Percentiles rank a stretch among this genome's conserved stretches.
These are phyloP conservation scores for Yueomyces sp. DNA, from an alignment of 805 yeast genomes.

Conservation along the genomic window DNA sequence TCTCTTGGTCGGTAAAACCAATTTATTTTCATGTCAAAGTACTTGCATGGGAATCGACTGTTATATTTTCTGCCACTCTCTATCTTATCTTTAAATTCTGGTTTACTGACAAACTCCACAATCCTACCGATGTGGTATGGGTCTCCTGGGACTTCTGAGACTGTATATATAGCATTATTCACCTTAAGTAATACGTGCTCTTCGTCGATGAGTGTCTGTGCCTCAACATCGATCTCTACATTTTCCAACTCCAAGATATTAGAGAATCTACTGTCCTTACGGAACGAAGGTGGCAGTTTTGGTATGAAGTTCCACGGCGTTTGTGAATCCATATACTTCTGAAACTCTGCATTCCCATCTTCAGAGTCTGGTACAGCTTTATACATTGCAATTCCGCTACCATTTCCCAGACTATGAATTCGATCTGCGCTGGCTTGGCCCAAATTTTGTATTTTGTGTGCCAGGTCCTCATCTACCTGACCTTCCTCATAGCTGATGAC, in stretches of 20 bases:
- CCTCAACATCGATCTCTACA: slow-evolving; percentile 22
- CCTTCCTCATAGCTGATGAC: no score
- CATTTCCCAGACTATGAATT: no score
- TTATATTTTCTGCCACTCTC: slow-evolving; percentile 4
- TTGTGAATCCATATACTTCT: background rate
- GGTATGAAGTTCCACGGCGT: slow-evolving; percentile 23
- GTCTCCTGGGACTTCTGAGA: slow-evolving; percentile 88
- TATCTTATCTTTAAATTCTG: slow-evolving; percentile 10
- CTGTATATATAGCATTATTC: slow-evolving; percentile 61
- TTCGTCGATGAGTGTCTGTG: slow-evolving; percentile 12
- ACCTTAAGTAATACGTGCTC: slow-evolving; percentile 13
- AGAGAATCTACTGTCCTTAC: slow-evolving; percentile 24
- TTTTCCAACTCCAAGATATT: slow-evolving; percentile 26
- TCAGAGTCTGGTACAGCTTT: background rate
- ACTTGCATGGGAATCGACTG: slow-evolving; percentile 33
- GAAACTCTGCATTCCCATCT: background rate
- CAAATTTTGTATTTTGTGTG: background rate
- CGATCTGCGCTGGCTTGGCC: background rate
- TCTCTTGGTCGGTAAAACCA: slow-evolving; percentile 90
- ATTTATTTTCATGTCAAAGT: slow-evolving; percentile 55
- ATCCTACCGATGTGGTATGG: slow-evolving; percentile 84
- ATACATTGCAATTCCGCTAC: no score
- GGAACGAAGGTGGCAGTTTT: slow-evolving; percentile 19
- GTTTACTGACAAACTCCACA: slow-evolving; percentile 46
- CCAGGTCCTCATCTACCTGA: background rate